Evolutionary conservation across 2,329 filamentous ascomycete genomes (phyloP).

Genomic region (Aspergillus fijiensis): DNA sequence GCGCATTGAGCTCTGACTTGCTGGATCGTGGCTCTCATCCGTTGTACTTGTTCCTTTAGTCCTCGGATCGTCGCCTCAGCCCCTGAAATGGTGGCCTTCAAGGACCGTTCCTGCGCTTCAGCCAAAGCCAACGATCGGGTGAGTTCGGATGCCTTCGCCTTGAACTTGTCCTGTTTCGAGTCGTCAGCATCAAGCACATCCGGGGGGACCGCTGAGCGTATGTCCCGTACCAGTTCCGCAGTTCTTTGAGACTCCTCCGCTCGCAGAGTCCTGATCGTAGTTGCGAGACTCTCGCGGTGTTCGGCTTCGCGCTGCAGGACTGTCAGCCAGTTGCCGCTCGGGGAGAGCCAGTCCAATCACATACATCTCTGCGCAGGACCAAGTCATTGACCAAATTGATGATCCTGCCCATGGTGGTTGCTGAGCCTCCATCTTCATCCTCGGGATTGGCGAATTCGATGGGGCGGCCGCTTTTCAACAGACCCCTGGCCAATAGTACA

Average conservation of each 20-base stretch:
- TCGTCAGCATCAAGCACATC: constrained; percentile 12
- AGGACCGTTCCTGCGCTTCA: constrained; percentile 69
- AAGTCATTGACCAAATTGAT: constrained; percentile 94
- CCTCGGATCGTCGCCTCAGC: constrained; percentile 72
- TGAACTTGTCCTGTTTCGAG: constrained; percentile 50
- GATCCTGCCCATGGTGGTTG: constrained; percentile 75
- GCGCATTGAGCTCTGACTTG: constrained; percentile 85
- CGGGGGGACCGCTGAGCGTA: not conserved
- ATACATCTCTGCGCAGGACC: constrained; percentile 82
- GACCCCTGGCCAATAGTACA: constrained; percentile 61
- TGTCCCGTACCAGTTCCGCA: constrained; percentile 59
- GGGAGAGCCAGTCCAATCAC: constrained; percentile 31
- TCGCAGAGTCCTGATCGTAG: constrained; percentile 73
- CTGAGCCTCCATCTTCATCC: constrained; percentile 58
- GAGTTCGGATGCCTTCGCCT: constrained; percentile 57
- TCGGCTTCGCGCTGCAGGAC: constrained; percentile 74
- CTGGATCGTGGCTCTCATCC: constrained; percentile 73
- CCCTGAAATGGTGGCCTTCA: constrained; percentile 68
- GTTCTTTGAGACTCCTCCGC: constrained; percentile 73
- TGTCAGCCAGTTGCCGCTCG: not conserved
- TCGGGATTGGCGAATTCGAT: constrained; percentile 79
- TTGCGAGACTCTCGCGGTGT: constrained; percentile 78
- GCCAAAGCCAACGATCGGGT: constrained; percentile 56
- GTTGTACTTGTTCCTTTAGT: constrained; percentile 80
- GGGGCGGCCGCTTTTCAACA: constrained; percentile 56